These are phyloP conservation scores for Helianthus tuberosus DNA, from an alignment of 129 eudicot species.

Conservation along the genomic window DNA sequence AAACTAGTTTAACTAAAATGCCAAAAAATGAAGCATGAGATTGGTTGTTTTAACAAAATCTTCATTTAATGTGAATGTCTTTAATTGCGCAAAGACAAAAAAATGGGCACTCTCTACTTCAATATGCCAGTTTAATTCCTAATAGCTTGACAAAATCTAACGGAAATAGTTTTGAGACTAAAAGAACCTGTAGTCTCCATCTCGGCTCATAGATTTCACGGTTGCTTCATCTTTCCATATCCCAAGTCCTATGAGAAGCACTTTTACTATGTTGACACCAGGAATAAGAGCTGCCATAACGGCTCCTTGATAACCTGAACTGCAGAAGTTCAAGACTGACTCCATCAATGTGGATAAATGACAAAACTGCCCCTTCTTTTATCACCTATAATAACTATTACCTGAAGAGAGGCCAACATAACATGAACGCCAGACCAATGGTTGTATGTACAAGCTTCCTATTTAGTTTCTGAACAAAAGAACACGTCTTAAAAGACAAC, in stretches of 20 bases:
- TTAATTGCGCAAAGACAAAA: not conserved
- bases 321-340: slow-evolving; percentile 44
- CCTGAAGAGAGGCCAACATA: slow-evolving; percentile 99
- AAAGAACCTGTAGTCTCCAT: slow-evolving; percentile 75
- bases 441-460: slow-evolving; percentile 94
- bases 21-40: slow-evolving; percentile 4
- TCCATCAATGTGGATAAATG: slow-evolving; percentile 23
- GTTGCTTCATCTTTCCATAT: slow-evolving; percentile 86
- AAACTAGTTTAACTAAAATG: not conserved
- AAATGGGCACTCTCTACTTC: not conserved
- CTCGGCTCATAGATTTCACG: slow-evolving; percentile 93
- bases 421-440: slow-evolving; percentile 89
- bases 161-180: not conserved
- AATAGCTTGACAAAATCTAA: not conserved
- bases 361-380: not conserved
- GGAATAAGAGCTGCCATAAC: slow-evolving; percentile 82
- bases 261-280: slow-evolving; percentile 62
- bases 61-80: not conserved
- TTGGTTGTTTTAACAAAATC: not conserved
- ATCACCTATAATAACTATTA: slow-evolving; percentile 28
- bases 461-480: slow-evolving; percentile 65
- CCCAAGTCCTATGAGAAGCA: slow-evolving; percentile 91
- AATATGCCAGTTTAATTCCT: not conserved
- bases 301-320: slow-evolving; percentile 79
- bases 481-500: not conserved